phyloP scores from a whole-genome alignment of 2,329 filamentous ascomycete species.

The Penicillium corylophilum region DNA sequence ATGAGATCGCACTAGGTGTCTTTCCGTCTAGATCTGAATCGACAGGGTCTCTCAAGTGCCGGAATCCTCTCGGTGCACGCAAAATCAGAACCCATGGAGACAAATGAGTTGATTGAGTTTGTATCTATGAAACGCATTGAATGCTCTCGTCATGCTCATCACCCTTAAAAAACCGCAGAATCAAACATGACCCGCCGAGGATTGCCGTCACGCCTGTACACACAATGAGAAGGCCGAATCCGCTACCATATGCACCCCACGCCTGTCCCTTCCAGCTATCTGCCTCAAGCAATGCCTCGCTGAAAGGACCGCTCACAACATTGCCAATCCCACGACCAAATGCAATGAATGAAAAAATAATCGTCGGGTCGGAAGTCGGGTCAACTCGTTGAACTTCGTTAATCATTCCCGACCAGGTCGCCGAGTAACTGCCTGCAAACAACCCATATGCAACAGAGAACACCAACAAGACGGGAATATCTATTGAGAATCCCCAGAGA shows the following conservation, averaged over 20 bases:
- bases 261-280: constrained; percentile 17
- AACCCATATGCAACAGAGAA: constrained; percentile 48
- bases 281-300: constrained; percentile 39
- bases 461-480: constrained; percentile 41
- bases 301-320: constrained; percentile 52
- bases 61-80: background rate
- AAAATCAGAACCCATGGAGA: background rate
- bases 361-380: constrained; percentile 43
- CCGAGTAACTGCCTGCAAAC: constrained; percentile 46
- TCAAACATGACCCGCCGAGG: constrained; percentile 26
- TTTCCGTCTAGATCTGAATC: background rate
- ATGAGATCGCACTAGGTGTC: background rate
- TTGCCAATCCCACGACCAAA: constrained; percentile 54
- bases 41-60: too few relatives aligned
- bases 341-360: constrained; percentile 50
- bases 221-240: constrained; percentile 29
- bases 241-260: constrained; percentile 26
- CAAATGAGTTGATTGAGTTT: background rate
- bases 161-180: constrained; percentile 22
- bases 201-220: constrained; percentile 29
- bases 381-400: constrained; percentile 41
- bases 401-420: constrained; percentile 48
- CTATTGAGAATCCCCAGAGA: constrained; percentile 49
- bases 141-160: constrained; percentile 9
- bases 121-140: background rate